A percentile compares a stretch with the other conserved stretches of the same genome.
phyloP scores from a whole-genome alignment of 2,329 filamentous ascomycete species.

The Pezizomycotina sp. region DNA sequence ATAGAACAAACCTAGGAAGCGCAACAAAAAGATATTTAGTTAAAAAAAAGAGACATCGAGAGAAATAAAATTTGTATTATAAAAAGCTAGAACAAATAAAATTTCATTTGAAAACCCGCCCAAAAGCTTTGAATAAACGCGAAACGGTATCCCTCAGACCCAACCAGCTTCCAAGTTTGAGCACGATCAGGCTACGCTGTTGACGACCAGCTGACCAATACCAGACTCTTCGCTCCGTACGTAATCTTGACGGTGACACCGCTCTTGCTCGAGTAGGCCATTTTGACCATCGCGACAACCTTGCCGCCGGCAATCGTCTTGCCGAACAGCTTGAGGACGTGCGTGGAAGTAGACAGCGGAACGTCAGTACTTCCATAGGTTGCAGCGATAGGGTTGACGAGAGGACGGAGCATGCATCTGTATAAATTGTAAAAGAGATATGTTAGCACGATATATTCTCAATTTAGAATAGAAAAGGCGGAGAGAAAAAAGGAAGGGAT shows the following conservation, averaged over 20 bases:
- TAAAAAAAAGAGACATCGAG: too few species aligned
- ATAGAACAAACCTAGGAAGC: too few species aligned
- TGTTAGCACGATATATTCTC: too few species aligned
- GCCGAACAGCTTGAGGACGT: conserved; percentile 87
- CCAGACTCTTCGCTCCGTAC: conserved; percentile 86
- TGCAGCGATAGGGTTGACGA: conserved; percentile 76
- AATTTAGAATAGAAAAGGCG: conserved; percentile 24
- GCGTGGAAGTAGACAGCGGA: conserved; percentile 70
- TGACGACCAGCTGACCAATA: conserved; percentile 68
- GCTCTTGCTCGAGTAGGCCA: conserved; percentile 84
- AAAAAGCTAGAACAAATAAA: too few species aligned
- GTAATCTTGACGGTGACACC: conserved; percentile 94
- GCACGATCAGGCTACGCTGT: conserved; percentile 59
- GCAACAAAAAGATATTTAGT: too few species aligned
- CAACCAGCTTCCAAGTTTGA: too few species aligned
- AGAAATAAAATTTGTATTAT: too few species aligned
- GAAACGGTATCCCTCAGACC: too few species aligned
- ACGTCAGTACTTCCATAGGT: conserved; percentile 85
- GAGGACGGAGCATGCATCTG: conserved; percentile 85
- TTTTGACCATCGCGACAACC: conserved; percentile 72
- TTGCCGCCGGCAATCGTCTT: conserved; percentile 85
- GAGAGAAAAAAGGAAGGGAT: conserved; percentile 5
- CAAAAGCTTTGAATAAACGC: too few species aligned
- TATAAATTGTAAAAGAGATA: too few species aligned
- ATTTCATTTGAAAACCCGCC: too few species aligned